phyloP scores from a whole-genome alignment of 2,329 filamentous ascomycete genomes.

The Clarireedia homoeocarpa region DNA sequence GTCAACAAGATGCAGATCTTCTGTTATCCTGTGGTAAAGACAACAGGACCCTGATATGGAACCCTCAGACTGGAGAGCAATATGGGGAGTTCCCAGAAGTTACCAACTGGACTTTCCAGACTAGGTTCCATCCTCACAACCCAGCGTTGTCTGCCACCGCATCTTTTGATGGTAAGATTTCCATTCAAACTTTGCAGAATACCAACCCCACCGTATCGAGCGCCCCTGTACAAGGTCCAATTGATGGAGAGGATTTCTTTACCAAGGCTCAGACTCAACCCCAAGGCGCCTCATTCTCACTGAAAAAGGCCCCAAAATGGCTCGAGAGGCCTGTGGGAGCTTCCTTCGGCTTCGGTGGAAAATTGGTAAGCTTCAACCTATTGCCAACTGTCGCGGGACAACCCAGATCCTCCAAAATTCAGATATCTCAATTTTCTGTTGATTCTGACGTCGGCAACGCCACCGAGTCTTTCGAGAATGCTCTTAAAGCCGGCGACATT shows the following conservation, averaged over 20 bases:
- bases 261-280: conserved; percentile 86
- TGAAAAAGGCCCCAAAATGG: conserved; percentile 84
- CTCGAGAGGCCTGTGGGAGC: conserved; percentile 76
- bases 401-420: conserved; percentile 63
- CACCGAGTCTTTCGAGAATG: conserved; percentile 79
- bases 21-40: conserved; percentile 93
- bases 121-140: conserved; percentile 88
- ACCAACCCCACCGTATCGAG: conserved; percentile 73
- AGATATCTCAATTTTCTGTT: conserved; percentile 80
- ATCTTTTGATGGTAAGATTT: conserved; percentile 94
- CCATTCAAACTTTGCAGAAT: conserved; percentile 88
- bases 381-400: conserved; percentile 53
- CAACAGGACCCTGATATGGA: conserved; percentile 93
- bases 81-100: conserved; percentile 93
- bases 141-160: conserved; percentile 89
- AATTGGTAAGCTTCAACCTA: conserved; percentile 69
- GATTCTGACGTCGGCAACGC: conserved; percentile 79
- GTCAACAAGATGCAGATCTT: conserved; percentile 78
- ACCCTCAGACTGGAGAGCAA: conserved; percentile 79
- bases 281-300: conserved; percentile 80
- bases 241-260: conserved; percentile 95
- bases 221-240: conserved; percentile 54
- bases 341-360: conserved; percentile 92
- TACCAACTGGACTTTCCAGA: conserved; percentile 99
- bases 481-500: conserved; percentile 71